Evolutionary conservation across 352 stramenopile species (phyloP).

Genomic region (Chrysophaeum taylorii): DNA sequence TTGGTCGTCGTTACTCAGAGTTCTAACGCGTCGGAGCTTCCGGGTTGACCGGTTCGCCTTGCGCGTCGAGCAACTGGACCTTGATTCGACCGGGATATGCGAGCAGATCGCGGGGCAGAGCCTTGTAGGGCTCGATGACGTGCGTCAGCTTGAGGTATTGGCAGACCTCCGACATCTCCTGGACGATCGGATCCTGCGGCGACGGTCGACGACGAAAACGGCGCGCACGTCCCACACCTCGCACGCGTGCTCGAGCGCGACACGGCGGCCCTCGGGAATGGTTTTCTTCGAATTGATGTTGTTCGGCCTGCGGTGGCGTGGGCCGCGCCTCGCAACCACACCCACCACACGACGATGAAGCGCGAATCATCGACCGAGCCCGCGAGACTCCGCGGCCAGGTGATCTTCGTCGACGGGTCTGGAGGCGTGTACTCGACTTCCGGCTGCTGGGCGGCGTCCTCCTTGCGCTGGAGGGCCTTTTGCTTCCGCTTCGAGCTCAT

Average conservation of each 20-base stretch:
- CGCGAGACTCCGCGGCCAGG: background rate
- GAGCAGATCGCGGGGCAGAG: constrained; percentile 63
- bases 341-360: constrained; percentile 42
- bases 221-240: background rate
- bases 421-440: constrained; percentile 8
- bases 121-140: constrained; percentile 62
- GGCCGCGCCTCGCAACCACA: too few species aligned
- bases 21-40: too few species aligned
- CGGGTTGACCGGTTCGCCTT: constrained; percentile 52
- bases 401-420: constrained; percentile 7
- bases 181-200: constrained; percentile 50
- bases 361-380: background rate
- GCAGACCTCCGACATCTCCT: constrained; percentile 69
- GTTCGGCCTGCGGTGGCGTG: too few species aligned
- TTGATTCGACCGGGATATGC: constrained; percentile 49
- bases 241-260: constrained; percentile 52
- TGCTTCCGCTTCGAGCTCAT: constrained; percentile 10
- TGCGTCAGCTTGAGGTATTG: constrained; percentile 62
- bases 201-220: constrained; percentile 28
- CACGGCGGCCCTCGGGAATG: constrained; percentile 59
- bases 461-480: background rate
- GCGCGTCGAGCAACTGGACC: constrained; percentile 51
- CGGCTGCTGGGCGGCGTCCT: background rate
- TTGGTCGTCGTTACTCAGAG: too few species aligned
- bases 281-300: constrained; percentile 69